Conservation (phyloP, 768 basidiomycete species). For the Kockovaella imperatae region DNA sequence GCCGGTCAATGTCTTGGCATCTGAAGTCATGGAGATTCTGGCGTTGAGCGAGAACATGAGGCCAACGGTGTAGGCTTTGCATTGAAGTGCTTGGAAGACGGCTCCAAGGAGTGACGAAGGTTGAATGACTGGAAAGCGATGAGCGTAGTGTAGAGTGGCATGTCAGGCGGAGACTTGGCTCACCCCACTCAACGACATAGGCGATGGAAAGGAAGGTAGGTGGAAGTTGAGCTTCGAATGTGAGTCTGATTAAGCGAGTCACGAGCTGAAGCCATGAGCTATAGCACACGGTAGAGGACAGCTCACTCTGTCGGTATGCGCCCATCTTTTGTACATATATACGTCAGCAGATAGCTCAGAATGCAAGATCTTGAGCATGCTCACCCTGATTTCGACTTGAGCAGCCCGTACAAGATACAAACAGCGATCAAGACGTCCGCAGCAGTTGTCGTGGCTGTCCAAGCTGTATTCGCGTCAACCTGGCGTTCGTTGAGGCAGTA, state of each 20-base stretch:
- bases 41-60: slow-evolving; percentile 22
- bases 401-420: slow-evolving; percentile 15
- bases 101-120: slow-evolving; percentile 25
- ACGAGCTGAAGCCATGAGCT: slow-evolving; percentile 3
- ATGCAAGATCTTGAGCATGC: not conserved
- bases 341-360: not conserved
- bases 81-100: slow-evolving; percentile 18
- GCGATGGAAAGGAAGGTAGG: slow-evolving; percentile 17
- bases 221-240: slow-evolving; percentile 17
- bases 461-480: slow-evolving; percentile 6
- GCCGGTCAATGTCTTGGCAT: not conserved
- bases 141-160: not conserved
- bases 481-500: not conserved
- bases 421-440: slow-evolving; percentile 22
- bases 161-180: not conserved
- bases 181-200: slow-evolving; percentile 17
- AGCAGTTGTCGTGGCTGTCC: slow-evolving; percentile 13
- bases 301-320: slow-evolving; percentile 17
- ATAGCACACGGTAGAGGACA: not conserved
- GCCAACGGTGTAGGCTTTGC: slow-evolving; percentile 24
- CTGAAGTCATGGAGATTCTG: slow-evolving; percentile 4
- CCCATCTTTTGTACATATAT: slow-evolving; percentile 17
- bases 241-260: slow-evolving; percentile 9
- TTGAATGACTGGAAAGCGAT: slow-evolving; percentile 4
- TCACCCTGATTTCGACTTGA: slow-evolving; percentile 21